Evolutionary conservation across 2,329 filamentous ascomycete species (phyloP).

Genomic region (Fusarium mundagurra): DNA sequence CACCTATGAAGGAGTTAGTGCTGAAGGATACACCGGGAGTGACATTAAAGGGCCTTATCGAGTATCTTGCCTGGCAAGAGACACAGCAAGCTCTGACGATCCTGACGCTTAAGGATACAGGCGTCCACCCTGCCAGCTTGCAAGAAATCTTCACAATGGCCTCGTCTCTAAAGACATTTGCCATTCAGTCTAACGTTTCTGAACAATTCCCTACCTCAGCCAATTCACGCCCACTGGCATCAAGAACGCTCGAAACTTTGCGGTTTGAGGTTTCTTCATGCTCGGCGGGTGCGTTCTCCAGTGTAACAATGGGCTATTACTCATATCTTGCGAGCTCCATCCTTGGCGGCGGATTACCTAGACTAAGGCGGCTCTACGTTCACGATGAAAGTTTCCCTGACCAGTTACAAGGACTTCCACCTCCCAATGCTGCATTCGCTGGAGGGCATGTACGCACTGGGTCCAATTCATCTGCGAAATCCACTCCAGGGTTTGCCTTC

Average conservation of each 20-base stretch:
- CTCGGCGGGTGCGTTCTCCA: slow-evolving; percentile 65
- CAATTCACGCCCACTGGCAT: slow-evolving; percentile 69
- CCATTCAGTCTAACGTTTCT: slow-evolving; percentile 61
- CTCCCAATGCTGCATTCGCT: slow-evolving; percentile 59
- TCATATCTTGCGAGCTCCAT: slow-evolving; percentile 87
- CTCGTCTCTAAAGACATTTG: slow-evolving; percentile 65
- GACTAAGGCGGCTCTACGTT: slow-evolving; percentile 82
- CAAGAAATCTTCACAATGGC: slow-evolving; percentile 69
- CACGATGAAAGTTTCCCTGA: slow-evolving; percentile 87
- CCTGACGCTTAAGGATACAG: slow-evolving; percentile 77
- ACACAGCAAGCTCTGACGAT: slow-evolving; percentile 70
- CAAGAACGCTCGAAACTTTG: slow-evolving; percentile 74
- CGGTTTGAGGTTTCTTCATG: slow-evolving; percentile 83
- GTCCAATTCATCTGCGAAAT: slow-evolving; percentile 44
- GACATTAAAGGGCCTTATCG: slow-evolving; percentile 74
- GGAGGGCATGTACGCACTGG: slow-evolving; percentile 46
- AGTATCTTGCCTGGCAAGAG: slow-evolving; percentile 71
- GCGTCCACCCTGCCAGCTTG: slow-evolving; percentile 71
- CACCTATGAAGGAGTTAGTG: slow-evolving; percentile 76
- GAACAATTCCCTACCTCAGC: slow-evolving; percentile 60
- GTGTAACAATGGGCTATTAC: slow-evolving; percentile 74
- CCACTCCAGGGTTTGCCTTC: slow-evolving; percentile 40
- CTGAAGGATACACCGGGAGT: slow-evolving; percentile 77
- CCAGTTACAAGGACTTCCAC: slow-evolving; percentile 75
- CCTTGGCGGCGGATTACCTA: slow-evolving; percentile 77